A percentile compares a stretch with the other conserved stretches of the same genome.
phyloP scores from a whole-genome alignment of 2,329 filamentous ascomycete genomes.

The Phyllosticta paracitricarpa region DNA sequence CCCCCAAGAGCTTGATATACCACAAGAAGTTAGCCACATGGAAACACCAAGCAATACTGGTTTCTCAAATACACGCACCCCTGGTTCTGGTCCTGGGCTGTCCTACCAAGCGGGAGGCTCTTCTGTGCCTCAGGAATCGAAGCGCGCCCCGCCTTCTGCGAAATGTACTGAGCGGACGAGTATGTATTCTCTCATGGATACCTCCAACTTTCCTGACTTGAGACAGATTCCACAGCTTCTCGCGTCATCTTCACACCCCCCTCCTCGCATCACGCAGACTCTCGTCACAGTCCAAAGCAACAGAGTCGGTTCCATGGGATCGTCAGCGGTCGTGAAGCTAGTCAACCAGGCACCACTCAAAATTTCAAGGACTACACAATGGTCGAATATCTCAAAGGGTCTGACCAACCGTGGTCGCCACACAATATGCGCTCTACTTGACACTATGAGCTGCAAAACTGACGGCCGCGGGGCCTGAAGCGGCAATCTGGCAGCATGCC shows the following conservation, averaged over 20 bases:
- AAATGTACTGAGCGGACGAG: not conserved
- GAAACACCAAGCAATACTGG: not conserved
- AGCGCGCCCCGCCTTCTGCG: not conserved
- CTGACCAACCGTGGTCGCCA: not conserved
- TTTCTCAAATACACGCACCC: not conserved
- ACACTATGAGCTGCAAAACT: not conserved
- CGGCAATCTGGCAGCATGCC: too few relatives aligned
- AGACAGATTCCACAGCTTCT: not conserved
- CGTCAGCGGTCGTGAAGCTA: not conserved
- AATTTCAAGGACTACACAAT: not conserved
- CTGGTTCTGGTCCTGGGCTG: not conserved
- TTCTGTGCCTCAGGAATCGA: not conserved
- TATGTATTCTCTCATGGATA: not conserved
- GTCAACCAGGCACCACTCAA: not conserved
- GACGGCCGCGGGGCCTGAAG: too few relatives aligned
- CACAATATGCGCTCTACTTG: not conserved
- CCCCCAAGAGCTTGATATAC: not conserved
- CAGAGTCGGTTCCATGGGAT: not conserved
- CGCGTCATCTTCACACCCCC: not conserved
- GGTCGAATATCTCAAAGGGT: not conserved
- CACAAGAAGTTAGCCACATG: not conserved
- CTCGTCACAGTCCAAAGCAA: not conserved
- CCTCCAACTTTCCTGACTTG: not conserved
- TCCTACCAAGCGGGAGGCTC: not conserved
- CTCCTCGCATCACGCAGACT: not conserved